phyloP scores from a whole-genome alignment of 148 eudicot genomes.

The Drosera capensis region DNA sequence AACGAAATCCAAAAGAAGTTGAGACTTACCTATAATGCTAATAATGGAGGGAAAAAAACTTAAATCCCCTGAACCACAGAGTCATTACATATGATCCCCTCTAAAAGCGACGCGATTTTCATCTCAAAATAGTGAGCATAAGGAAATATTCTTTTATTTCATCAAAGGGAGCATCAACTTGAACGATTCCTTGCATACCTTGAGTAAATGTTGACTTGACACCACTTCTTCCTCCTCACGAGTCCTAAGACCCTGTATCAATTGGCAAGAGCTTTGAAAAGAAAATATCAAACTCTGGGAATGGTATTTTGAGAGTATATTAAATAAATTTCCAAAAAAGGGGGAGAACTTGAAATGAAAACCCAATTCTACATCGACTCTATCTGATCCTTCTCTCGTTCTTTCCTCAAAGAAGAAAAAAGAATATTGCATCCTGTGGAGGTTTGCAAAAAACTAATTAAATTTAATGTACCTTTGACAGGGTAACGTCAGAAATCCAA shows the following conservation, averaged over 20 bases:
- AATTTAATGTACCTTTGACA: slow-evolving; percentile 52
- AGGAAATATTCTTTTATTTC: too few relatives aligned
- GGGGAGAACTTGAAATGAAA: neutral
- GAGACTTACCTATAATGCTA: too few relatives aligned
- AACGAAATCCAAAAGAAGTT: too few relatives aligned
- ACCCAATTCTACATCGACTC: neutral
- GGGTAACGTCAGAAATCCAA: slow-evolving; percentile 55
- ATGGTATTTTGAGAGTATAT: neutral
- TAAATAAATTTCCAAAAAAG: neutral
- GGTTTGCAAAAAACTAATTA: neutral
- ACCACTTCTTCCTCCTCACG: slow-evolving; percentile 89
- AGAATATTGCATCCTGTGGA: neutral
- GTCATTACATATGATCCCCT: too few relatives aligned
- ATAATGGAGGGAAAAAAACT: too few relatives aligned
- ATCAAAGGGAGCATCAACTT: too few relatives aligned
- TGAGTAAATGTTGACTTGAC: slow-evolving; percentile 64
- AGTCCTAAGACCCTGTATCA: slow-evolving; percentile 63
- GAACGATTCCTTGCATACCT: too few relatives aligned
- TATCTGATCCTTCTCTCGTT: neutral
- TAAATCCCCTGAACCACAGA: too few relatives aligned
- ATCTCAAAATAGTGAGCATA: too few relatives aligned
- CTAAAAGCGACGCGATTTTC: too few relatives aligned
- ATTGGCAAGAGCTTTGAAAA: slow-evolving; percentile 7
- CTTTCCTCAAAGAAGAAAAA: neutral
- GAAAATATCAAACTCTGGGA: neutral